Evolutionary conservation across 2,329 filamentous ascomycete genomes (phyloP), one percentile per base, ranked within the genome.

Genomic region (Phyllosticta citribraziliensis): DNA sequence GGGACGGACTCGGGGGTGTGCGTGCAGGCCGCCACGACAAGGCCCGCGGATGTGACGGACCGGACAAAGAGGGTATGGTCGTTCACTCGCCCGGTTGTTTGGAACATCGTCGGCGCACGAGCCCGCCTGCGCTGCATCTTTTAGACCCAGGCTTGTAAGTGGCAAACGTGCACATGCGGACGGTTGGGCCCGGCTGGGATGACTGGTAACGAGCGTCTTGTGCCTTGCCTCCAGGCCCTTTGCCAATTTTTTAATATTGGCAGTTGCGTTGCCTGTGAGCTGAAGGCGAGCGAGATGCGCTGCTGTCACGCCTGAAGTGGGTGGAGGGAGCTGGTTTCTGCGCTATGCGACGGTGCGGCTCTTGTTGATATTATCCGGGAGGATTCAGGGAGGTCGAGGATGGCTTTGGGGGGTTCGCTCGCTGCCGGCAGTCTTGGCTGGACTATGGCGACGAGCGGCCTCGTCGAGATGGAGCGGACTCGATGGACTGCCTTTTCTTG

Each of bases 11-110:
- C 14, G 25, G 59, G 30, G 55, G 54, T 54, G 19, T 30, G 61
- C 27, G 40, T 40, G 58, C 33, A 55, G 55, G 25, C 54, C 22
- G 53, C 54, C 33, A 60, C 17, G 35, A 52, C 40, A 47, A 30
- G 47, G 53, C 47, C 55, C n/a, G 51, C 20, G 47, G 56, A 50
- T 66, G 69, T 65, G 65, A 73, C 66, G 68, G 72, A 70, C 73
- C 73, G 74, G 72, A 72, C 70, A 74, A 71, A 70, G 72, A 71
- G 73, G 73, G 71, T 70, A 75, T 75, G 73, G 70, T 75, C 71
- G 74, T 68, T 75, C 73, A 71, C 70, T 74, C 71, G 70, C 72
- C 66, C 40, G 67, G 64, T 65, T 66, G 58, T 61, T 64, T 57
- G 61, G 58, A 63, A 35, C 59, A 65, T 65, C 67, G 68, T 62